Percentiles rank a stretch among this genome's conserved stretches.
Evolutionary conservation across 2,329 filamentous ascomycete species (phyloP).

Genomic region (Chrysoporthe austroafricana): DNA sequence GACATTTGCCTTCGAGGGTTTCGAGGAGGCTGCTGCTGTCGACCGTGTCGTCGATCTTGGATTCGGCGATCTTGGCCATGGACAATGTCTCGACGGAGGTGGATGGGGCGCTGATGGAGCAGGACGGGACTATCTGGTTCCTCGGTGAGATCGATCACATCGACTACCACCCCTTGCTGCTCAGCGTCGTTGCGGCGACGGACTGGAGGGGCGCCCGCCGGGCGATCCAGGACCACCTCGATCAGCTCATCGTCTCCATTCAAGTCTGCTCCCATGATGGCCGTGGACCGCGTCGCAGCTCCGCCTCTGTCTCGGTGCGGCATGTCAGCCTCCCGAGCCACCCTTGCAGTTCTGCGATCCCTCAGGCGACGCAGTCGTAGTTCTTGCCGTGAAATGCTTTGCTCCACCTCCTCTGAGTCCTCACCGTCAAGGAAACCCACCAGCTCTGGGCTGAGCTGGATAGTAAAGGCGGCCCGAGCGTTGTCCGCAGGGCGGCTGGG

Average conservation of each 20-base stretch:
- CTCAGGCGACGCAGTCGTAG: neutral
- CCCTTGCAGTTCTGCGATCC: neutral
- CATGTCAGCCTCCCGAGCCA: neutral
- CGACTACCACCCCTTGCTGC: conserved; percentile 19
- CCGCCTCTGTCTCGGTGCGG: neutral
- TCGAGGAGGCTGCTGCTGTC: conserved; percentile 24
- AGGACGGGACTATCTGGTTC: conserved; percentile 51
- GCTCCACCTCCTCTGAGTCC: neutral
- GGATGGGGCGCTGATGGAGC: conserved; percentile 15
- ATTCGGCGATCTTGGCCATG: conserved; percentile 6
- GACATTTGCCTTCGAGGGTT: conserved; percentile 49
- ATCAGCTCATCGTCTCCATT: conserved; percentile 26
- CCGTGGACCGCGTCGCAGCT: neutral
- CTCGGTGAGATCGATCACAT: conserved; percentile 55
- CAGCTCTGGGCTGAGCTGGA: neutral
- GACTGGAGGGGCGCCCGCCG: conserved; percentile 11
- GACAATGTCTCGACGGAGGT: conserved; percentile 17
- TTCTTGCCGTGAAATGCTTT: neutral
- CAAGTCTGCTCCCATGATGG: conserved; percentile 1
- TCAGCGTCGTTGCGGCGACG: conserved; percentile 1
- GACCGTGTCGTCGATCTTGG: neutral
- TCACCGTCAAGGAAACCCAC: neutral
- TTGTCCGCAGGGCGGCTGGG: neutral
- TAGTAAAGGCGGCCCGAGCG: neutral
- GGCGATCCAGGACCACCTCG: conserved; percentile 22